Conservation (phyloP, 1,284 basidiomycete species). For the Cystobasidium pallidum region DNA sequence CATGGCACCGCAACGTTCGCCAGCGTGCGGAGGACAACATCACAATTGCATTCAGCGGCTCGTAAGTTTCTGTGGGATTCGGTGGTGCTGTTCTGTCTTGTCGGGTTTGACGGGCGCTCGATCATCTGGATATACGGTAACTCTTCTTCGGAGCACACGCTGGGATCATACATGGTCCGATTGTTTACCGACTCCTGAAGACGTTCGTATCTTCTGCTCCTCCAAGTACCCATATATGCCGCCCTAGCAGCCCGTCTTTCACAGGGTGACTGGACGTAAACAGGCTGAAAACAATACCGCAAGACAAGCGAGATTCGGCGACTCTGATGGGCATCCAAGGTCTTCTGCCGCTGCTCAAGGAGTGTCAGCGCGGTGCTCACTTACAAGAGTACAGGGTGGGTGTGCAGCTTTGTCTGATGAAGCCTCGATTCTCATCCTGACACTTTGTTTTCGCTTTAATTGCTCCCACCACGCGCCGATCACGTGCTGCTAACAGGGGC, state of each 20-base stretch:
- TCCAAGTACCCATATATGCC: neutral
- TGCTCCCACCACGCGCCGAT: neutral
- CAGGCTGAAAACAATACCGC: neutral
- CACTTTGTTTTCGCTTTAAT: neutral
- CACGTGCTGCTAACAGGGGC: conserved; percentile 48
- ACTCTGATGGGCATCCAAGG: conserved; percentile 84
- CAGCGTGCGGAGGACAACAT: too few species aligned
- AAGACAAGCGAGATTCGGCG: neutral
- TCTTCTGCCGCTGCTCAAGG: conserved; percentile 88
- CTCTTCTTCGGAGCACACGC: too few species aligned
- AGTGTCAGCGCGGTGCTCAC: conserved; percentile 70
- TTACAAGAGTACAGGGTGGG: conserved; percentile 70
- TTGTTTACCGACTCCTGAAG: too few species aligned
- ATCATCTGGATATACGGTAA: too few species aligned
- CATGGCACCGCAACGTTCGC: neutral
- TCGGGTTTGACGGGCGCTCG: too few species aligned
- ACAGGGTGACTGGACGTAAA: neutral
- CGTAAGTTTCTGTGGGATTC: too few species aligned
- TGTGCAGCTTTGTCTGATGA: neutral
- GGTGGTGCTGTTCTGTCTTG: too few species aligned
- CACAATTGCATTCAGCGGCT: too few species aligned
- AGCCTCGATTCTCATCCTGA: neutral
- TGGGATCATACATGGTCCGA: too few species aligned
- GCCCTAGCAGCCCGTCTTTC: neutral
- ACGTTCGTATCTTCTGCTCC: neutral